phyloP scores from a whole-genome alignment of 2,329 filamentous ascomycete species.

The Arthrobotrys sphaeroides region DNA sequence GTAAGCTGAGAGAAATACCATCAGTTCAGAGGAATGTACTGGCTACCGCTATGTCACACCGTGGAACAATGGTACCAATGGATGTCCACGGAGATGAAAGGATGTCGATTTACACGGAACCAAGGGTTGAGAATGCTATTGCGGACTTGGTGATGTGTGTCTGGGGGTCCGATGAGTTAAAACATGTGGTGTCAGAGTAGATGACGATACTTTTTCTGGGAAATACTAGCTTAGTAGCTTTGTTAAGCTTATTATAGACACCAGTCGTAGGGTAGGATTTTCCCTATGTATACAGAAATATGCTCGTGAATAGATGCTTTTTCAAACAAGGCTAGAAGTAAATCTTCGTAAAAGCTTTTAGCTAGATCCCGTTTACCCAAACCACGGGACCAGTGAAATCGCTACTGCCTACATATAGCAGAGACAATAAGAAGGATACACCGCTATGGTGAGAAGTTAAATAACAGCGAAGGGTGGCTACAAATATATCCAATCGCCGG shows the following conservation, averaged over 20 bases:
- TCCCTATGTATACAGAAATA: too few species aligned
- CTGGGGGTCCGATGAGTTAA: constrained; percentile 43
- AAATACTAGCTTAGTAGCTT: too few species aligned
- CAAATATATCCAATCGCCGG: neutral
- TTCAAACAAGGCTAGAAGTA: too few species aligned
- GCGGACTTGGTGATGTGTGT: constrained; percentile 52
- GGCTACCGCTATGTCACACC: constrained; percentile 29
- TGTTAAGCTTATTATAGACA: too few species aligned
- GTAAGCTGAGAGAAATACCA: constrained; percentile 25
- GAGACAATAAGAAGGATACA: neutral
- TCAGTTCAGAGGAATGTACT: constrained; percentile 49
- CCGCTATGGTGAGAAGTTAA: neutral
- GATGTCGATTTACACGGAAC: constrained; percentile 54
- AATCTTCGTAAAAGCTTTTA: too few species aligned
- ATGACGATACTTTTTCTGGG: too few species aligned
- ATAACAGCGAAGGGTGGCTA: constrained; percentile 14
- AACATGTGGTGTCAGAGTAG: constrained; percentile 9
- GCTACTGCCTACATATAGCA: neutral
- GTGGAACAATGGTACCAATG: constrained; percentile 34
- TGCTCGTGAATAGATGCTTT: too few species aligned
- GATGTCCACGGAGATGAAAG: constrained; percentile 48
- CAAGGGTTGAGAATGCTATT: constrained; percentile 43
- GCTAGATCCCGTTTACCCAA: too few species aligned
- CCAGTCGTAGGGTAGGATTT: too few species aligned
- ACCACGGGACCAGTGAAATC: too few species aligned